Evolutionary conservation across 2,329 filamentous ascomycete species (phyloP).

Genomic region (Colletotrichum filicis): DNA sequence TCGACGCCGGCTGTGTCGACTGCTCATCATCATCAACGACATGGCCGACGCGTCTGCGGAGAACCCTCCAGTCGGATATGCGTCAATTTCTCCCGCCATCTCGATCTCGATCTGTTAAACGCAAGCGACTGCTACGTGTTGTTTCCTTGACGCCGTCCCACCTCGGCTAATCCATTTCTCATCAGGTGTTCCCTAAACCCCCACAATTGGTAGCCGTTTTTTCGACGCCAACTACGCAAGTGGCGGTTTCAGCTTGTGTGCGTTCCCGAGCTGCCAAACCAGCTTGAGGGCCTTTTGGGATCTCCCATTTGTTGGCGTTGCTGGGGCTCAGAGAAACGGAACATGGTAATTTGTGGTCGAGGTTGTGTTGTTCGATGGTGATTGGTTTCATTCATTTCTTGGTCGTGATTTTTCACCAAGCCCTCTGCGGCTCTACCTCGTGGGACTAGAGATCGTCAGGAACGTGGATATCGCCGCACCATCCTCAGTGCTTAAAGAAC

Average conservation of each 20-base stretch:
- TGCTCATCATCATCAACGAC: neutral
- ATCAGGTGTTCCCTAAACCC: neutral
- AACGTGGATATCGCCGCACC: neutral
- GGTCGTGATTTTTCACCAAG: neutral
- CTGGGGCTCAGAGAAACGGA: neutral
- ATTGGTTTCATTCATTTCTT: neutral
- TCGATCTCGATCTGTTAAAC: neutral
- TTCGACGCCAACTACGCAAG: constrained; percentile 28
- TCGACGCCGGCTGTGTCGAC: neutral
- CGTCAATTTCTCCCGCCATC: neutral
- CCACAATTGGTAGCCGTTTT: neutral
- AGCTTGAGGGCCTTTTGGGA: neutral
- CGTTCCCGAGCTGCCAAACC: neutral
- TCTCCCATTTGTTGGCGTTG: neutral
- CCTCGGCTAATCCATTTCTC: neutral
- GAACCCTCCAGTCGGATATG: neutral
- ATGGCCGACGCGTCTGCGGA: neutral
- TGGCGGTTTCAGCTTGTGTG: constrained; percentile 24
- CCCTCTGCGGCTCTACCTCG: neutral
- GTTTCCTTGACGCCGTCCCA: neutral
- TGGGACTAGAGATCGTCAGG: neutral
- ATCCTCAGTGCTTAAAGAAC: too few species aligned
- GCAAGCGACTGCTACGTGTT: neutral
- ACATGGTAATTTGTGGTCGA: neutral
- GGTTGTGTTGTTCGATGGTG: neutral